Conservation (phyloP, 805 yeast genomes). For the Ogataea glucozyma region DNA sequence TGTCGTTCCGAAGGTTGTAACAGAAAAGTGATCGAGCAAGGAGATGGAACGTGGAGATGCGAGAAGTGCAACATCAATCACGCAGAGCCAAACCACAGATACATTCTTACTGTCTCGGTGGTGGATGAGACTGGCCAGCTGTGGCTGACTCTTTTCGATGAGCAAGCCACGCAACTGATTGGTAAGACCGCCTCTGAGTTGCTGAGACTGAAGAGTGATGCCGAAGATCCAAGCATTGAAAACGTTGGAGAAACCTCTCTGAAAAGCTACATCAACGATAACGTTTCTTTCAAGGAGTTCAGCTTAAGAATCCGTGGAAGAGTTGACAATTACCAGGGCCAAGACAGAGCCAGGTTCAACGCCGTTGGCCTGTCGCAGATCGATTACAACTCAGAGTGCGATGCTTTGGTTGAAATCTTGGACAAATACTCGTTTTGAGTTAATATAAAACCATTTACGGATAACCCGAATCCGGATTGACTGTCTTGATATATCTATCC, state of each 20-base stretch:
- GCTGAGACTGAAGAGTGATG: slow-evolving; percentile 41
- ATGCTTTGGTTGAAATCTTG: slow-evolving; percentile 50
- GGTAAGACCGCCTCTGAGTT: slow-evolving; percentile 64
- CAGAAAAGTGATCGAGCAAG: slow-evolving; percentile 76
- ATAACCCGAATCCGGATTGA: slow-evolving; percentile 2
- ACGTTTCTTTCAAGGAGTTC: slow-evolving; percentile 63
- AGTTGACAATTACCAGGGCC: slow-evolving; percentile 82
- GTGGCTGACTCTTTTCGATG: slow-evolving; percentile 88
- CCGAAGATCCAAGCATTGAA: slow-evolving; percentile 41
- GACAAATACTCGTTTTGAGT: slow-evolving; percentile 36
- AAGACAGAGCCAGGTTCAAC: slow-evolving; percentile 72
- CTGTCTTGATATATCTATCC: background rate
- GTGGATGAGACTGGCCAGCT: slow-evolving; percentile 80
- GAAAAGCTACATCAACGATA: slow-evolving; percentile 29
- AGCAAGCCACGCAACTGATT: slow-evolving; percentile 69
- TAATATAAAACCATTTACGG: too few relatives aligned
- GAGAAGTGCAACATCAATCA: slow-evolving; percentile 81
- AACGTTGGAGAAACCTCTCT: slow-evolving; percentile 46
- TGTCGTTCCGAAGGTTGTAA: slow-evolving; percentile 77
- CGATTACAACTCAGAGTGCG: slow-evolving; percentile 61
- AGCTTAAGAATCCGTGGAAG: slow-evolving; percentile 78
- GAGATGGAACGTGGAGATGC: slow-evolving; percentile 85
- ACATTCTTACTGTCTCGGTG: slow-evolving; percentile 73
- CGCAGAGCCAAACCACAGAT: slow-evolving; percentile 74
- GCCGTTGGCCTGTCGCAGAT: slow-evolving; percentile 54